Conservation (phyloP, 2,329 filamentous ascomycete species). For the Teratosphaeria epicoccoides region DNA sequence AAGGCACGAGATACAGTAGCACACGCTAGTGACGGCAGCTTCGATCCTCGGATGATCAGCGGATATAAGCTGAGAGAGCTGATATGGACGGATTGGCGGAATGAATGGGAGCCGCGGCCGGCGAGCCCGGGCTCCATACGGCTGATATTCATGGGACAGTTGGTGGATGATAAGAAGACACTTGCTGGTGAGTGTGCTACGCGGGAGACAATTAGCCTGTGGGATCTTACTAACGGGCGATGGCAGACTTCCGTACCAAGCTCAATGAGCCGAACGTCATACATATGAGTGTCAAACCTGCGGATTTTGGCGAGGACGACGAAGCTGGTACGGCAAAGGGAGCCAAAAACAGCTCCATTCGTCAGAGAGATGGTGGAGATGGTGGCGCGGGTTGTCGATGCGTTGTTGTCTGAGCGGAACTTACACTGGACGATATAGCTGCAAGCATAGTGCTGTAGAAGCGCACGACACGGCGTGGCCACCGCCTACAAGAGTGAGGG, state of each 20-base stretch:
- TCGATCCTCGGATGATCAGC: constrained; percentile 78
- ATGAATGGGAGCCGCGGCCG: constrained; percentile 69
- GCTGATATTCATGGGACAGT: constrained; percentile 81
- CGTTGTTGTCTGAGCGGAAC: constrained; percentile 40
- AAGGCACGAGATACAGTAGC: constrained; percentile 68
- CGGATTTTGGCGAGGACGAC: constrained; percentile 70
- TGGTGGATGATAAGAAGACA: constrained; percentile 78
- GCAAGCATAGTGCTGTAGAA: background rate
- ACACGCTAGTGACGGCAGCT: constrained; percentile 44
- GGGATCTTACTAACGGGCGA: background rate
- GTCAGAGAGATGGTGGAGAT: constrained; percentile 38
- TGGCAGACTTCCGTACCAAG: constrained; percentile 68
- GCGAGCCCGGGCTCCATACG: constrained; percentile 81
- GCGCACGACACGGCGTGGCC: too few species aligned
- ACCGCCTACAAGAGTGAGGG: background rate
- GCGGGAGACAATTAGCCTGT: background rate
- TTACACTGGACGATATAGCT: background rate
- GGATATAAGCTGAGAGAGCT: constrained; percentile 91
- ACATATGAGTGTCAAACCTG: constrained; percentile 88
- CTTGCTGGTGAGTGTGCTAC: constrained; percentile 55
- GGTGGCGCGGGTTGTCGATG: constrained; percentile 54
- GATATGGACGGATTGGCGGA: constrained; percentile 82
- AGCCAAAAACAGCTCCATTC: constrained; percentile 41
- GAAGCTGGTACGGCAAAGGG: constrained; percentile 54
- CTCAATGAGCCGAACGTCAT: constrained; percentile 68